These are phyloP conservation scores for Xylaria polymorpha DNA, from an alignment of 2,329 filamentous ascomycete species.

Conservation along the genomic window DNA sequence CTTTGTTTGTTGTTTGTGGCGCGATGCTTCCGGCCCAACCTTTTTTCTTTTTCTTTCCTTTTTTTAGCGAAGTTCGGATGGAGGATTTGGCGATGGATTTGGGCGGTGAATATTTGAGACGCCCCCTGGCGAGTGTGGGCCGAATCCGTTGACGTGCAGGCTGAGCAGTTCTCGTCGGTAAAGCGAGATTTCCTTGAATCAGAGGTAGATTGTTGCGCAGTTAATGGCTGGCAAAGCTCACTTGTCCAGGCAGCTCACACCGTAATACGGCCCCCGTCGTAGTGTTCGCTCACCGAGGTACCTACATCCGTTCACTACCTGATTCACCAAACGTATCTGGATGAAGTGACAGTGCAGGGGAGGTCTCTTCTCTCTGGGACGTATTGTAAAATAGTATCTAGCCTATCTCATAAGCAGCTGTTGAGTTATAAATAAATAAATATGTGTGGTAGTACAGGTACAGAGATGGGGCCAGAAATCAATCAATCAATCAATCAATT, in stretches of 20 bases:
- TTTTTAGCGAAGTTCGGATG: neutral
- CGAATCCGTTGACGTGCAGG: neutral
- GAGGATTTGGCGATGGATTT: neutral
- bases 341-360: neutral
- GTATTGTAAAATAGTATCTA: neutral
- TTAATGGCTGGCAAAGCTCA: neutral
- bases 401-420: neutral
- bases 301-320: slow-evolving; percentile 8
- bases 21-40: too few relatives aligned
- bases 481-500: neutral
- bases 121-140: neutral
- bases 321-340: neutral
- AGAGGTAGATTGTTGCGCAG: slow-evolving; percentile 4
- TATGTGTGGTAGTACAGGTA: neutral
- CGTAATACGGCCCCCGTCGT: neutral
- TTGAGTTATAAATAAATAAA: neutral
- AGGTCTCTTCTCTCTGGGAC: neutral
- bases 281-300: slow-evolving; percentile 25
- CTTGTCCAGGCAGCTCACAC: neutral
- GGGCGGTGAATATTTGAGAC: neutral
- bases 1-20: neutral
- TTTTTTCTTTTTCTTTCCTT: neutral
- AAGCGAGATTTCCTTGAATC: neutral
- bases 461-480: neutral
- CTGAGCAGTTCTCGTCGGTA: neutral